phyloP scores from a whole-genome alignment of 2,329 filamentous ascomycete genomes.

The Aspergillus ibericus region DNA sequence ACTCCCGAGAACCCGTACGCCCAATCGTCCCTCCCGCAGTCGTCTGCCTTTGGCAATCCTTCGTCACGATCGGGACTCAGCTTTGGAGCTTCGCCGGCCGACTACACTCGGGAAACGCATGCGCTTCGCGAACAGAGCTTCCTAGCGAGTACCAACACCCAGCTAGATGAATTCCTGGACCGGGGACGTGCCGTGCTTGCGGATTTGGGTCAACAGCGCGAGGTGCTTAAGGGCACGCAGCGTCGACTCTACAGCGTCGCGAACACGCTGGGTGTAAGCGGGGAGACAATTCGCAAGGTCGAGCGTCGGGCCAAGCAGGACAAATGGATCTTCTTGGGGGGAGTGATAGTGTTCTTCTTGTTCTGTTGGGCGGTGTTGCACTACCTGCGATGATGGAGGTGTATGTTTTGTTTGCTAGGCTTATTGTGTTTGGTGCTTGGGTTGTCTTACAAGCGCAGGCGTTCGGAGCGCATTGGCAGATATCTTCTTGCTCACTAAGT shows the following conservation, averaged over 20 bases:
- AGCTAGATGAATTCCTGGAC: conserved; percentile 92
- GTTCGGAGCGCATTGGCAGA: conserved; percentile 22
- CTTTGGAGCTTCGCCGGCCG: conserved; percentile 50
- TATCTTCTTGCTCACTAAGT: conserved; percentile 6
- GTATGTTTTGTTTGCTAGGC: background rate
- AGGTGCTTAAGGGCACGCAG: conserved; percentile 94
- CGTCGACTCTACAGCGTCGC: conserved; percentile 86
- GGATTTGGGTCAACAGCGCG: conserved; percentile 83
- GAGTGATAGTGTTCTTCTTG: conserved; percentile 79
- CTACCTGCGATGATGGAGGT: conserved; percentile 64
- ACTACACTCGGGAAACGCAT: conserved; percentile 73
- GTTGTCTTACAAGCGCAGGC: conserved; percentile 32
- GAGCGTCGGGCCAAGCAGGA: conserved; percentile 89
- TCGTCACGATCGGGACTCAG: conserved; percentile 40
- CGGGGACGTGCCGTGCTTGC: conserved; percentile 85
- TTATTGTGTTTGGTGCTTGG: conserved; percentile 13
- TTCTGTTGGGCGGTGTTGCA: conserved; percentile 93
- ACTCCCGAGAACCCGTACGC: conserved; percentile 94
- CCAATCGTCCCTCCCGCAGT: conserved; percentile 51
- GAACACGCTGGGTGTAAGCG: conserved; percentile 88
- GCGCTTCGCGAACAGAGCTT: conserved; percentile 88
- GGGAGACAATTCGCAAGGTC: conserved; percentile 96
- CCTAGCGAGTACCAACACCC: conserved; percentile 75
- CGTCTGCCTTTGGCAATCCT: conserved; percentile 43
- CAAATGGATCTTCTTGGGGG: conserved; percentile 95